Conservation (phyloP, 331 rosid genomes). For the Spiraea crenata region DNA sequence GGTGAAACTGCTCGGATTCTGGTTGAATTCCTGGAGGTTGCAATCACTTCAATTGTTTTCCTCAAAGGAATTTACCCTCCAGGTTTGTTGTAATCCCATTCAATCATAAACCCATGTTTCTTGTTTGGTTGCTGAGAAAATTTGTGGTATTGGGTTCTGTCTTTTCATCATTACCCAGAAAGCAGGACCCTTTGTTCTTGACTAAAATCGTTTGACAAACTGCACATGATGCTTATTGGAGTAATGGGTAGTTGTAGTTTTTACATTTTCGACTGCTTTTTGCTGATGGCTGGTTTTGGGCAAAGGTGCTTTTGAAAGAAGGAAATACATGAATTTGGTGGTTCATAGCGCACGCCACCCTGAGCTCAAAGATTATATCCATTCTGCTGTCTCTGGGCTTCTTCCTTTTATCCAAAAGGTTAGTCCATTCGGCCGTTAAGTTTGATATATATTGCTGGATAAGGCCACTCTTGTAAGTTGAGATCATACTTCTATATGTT, state of each 20-base stretch:
- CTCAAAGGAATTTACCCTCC: slow-evolving; percentile 87
- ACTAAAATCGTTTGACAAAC: background rate
- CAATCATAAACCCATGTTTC: background rate
- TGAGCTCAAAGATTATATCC: slow-evolving; percentile 66
- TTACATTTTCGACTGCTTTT: slow-evolving; percentile 6
- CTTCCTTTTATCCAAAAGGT: slow-evolving; percentile 78
- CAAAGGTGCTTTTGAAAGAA: slow-evolving; percentile 90
- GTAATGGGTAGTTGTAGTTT: background rate
- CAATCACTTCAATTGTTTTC: slow-evolving; percentile 64
- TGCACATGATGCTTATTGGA: background rate
- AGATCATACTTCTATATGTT: too few species aligned
- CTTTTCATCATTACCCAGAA: background rate
- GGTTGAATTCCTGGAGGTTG: slow-evolving; percentile 85
- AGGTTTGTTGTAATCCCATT: slow-evolving; percentile 42
- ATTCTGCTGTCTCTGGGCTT: slow-evolving; percentile 61
- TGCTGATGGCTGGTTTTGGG: slow-evolving; percentile 17
- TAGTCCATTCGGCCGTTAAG: background rate
- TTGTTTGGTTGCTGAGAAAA: slow-evolving; percentile 25
- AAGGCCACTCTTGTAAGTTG: too few species aligned
- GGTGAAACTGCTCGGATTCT: slow-evolving; percentile 60
- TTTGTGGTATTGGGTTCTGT: background rate
- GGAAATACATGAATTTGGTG: slow-evolving; percentile 83
- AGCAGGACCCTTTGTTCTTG: background rate
- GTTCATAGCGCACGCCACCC: slow-evolving; percentile 85
- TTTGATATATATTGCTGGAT: background rate